These are phyloP conservation scores for Candida ascalaphidarum DNA, from an alignment of 805 yeast genomes.

Conservation along the genomic window DNA sequence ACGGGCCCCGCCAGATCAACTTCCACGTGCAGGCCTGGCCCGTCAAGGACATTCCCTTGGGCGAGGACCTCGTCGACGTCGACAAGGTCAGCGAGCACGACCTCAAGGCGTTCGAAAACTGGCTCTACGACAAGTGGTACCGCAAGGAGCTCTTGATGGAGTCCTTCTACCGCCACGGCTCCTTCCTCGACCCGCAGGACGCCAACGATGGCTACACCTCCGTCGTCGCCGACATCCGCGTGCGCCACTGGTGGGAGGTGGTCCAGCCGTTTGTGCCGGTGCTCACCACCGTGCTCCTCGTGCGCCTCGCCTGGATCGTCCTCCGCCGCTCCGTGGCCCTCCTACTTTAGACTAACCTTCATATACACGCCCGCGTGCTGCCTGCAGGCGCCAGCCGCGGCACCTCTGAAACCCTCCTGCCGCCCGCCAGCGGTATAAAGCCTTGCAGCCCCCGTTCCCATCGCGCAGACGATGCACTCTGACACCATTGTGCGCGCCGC, in stretches of 20 bases:
- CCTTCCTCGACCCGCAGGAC: conserved; percentile 24
- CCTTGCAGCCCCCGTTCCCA: too few relatives aligned
- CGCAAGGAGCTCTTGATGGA: conserved; percentile 71
- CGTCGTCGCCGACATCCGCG: conserved; percentile 7
- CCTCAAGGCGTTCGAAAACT: conserved; percentile 49
- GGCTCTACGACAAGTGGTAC: conserved; percentile 71
- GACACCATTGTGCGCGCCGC: too few relatives aligned
- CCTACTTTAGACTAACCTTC: too few relatives aligned
- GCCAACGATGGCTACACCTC: conserved; percentile 5
- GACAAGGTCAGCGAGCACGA: conserved; percentile 36
- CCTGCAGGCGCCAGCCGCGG: too few relatives aligned
- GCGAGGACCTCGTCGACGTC: conserved; percentile 27
- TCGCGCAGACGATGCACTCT: too few relatives aligned
- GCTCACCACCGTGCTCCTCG: conserved; percentile 1
- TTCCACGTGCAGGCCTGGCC: conserved; percentile 55
- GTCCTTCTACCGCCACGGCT: conserved; percentile 47
- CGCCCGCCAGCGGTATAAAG: too few relatives aligned
- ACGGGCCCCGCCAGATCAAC: conserved; percentile 60
- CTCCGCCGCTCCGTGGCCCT: too few relatives aligned
- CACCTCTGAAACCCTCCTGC: too few relatives aligned
- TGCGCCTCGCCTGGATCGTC: conserved; percentile 1
- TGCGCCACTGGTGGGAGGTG: conserved; percentile 5
- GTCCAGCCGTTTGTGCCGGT: conserved; percentile 5
- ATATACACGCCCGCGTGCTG: neutral
- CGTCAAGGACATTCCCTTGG: conserved; percentile 56